Base-by-base conservation (phyloP, 495 filamentous ascomycete genomes). In the Evernia prunastri region DNA sequence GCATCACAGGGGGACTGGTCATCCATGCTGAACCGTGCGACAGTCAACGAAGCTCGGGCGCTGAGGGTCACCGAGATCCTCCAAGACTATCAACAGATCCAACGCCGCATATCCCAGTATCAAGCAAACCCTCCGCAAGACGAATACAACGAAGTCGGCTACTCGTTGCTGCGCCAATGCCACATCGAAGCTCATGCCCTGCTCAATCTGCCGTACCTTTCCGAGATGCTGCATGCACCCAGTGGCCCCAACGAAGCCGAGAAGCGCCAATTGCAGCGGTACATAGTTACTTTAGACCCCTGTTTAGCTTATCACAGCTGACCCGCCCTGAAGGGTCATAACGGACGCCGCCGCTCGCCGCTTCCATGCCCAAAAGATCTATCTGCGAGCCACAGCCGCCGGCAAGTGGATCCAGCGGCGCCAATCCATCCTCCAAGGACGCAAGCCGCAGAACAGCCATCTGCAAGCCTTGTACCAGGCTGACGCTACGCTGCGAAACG, bases 21-120 rank as follows among this genome's bases (percentile, higher is more conserved):
- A 57, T 40, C 29, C 9, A 45, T 57, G 53, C 61, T 63, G 13
- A 63, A 31, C 0, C 29, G 12, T 43, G 25, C 51, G 5, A 42
- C 72, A 96, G 91, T 95, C 66, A 96, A 96, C 76, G 84, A 91
- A 68, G 87, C 86, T 70, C 88, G 91, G 72, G 87, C 88, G 64
- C 79, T 86, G 70, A 86, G 92, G 72, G 84, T 96, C 71, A 85
- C 88, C 72, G 89, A 96, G 74, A 79, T 96, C 64, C 88, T 95
- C 69, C 82, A 83, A 70, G 91, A 96, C 77, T 96, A 91, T 79
- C 87, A 88, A 64, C 88, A 84, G 61, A 82, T 96, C 4, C 88
- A 95, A 70, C 79, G 86, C 71, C 89, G 89, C 73, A 92, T 96
- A 74, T 82, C 87, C 45, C 82, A 87, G 59, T 87, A 85, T 29